Base-by-base conservation (phyloP, 805 yeast species). In the Yamadazyma akitaensis region DNA sequence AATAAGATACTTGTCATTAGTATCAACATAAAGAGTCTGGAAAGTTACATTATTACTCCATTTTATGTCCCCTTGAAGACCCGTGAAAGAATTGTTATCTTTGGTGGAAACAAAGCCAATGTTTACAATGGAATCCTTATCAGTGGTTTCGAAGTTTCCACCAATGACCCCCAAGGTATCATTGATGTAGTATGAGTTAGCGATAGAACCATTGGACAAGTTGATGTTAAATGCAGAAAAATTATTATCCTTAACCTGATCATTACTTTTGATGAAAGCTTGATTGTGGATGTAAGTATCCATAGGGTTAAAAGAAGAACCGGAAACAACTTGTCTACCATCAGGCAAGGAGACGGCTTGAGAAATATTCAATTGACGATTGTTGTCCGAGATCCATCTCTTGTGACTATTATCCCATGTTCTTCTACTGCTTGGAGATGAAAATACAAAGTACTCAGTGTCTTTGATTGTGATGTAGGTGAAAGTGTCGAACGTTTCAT, bases 151-250 rank as follows among this genome's bases (percentile, higher is more conserved):
- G 56, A 84, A 82, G 2, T 66, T 61, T 17, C 92, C 94, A 8
- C 87, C 90, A 41, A 85, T 63, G 0, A 78, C 76, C 35, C 82
- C 65, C 10, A 75, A 50, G 0, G 82, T 60, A 11, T 67, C 67
- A 58, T 86, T 84, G 28, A 78, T 59, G 46, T 70, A 75, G 42
- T 62, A 61, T 1, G 80, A 75, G 2, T 70, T 48, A 21, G 57
- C 41, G 14, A 68, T 60, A 40, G 42, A 59, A 2, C 51, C 53
- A n/a, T 57, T 51, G 14, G 56, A 49, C 5, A 68, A 49, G 5
- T 55, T 44, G 34, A 68, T 47, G 34, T 61, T 57, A 41, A 57
- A 63, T 8, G 53, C 44, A 3, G 52, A 49, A 19, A 68, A 58
- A 9, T 51, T 50, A 7, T 37, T 44, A 16, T 42, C 39, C 7